Evolutionary conservation across 108 stramenopile species (phyloP).

Genomic region (Pseudonitzschia delicatissima): DNA sequence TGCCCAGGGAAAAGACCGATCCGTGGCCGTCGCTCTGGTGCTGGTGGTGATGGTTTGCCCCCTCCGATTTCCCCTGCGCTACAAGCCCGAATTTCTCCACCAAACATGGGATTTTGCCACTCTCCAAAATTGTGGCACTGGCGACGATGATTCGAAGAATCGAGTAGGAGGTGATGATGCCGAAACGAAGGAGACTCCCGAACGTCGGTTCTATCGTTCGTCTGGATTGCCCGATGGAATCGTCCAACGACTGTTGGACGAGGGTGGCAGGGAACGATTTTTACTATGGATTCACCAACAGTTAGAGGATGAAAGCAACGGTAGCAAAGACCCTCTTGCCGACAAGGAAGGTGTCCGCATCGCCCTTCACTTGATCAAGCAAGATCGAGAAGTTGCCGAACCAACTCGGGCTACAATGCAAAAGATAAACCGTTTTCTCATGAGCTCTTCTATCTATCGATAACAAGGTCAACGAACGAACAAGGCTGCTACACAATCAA

Average conservation of each 20-base stretch:
- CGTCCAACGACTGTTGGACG: slow-evolving; percentile 17
- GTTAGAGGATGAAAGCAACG: neutral
- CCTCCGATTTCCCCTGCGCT: slow-evolving; percentile 16
- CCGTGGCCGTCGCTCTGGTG: slow-evolving; percentile 68
- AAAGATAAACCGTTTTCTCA: slow-evolving; percentile 76
- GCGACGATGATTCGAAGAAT: neutral
- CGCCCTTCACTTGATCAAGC: slow-evolving; percentile 52
- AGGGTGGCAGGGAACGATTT: slow-evolving; percentile 40
- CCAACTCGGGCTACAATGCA: slow-evolving; percentile 72
- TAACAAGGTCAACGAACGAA: no score
- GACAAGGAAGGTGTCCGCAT: slow-evolving; percentile 59
- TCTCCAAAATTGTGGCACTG: neutral
- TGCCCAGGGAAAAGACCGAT: slow-evolving; percentile 79
- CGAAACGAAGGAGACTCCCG: neutral
- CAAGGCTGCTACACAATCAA: no score
- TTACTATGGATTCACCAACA: slow-evolving; percentile 41
- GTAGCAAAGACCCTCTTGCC: neutral
- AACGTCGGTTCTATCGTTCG: slow-evolving; percentile 12
- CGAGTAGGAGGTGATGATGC: neutral
- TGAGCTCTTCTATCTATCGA: slow-evolving; percentile 43
- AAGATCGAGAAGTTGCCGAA: slow-evolving; percentile 59
- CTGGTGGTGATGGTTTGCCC: slow-evolving; percentile 36
- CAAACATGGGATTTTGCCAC: neutral
- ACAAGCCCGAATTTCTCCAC: neutral
- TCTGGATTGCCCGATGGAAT: slow-evolving; percentile 32